Conservation (phyloP, 805 yeast species). For the Jamesozyma rosinii region DNA sequence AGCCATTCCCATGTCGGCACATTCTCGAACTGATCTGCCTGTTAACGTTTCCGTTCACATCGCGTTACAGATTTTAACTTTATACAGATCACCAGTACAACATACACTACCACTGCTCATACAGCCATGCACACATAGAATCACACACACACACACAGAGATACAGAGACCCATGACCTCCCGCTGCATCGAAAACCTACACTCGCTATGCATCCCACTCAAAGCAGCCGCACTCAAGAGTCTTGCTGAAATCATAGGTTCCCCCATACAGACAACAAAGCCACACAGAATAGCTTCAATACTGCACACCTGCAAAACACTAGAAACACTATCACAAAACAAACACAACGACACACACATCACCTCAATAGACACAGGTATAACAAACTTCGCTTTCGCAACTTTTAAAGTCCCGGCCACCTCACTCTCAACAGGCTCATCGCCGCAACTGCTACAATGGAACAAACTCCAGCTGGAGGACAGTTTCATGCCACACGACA, state of each 20-base stretch:
- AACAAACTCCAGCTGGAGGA: conserved; percentile 26
- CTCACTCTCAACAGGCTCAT: not conserved
- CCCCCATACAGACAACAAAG: conserved; percentile 18
- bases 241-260: conserved; percentile 18
- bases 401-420: conserved; percentile 11
- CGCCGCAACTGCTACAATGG: conserved; percentile 27
- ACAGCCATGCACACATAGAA: too few species aligned
- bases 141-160: too few species aligned
- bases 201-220: not conserved
- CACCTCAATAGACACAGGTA: conserved; percentile 33
- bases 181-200: too few species aligned
- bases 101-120: too few species aligned
- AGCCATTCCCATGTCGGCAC: too few species aligned
- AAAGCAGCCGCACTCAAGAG: conserved; percentile 9
- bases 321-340: conserved; percentile 11
- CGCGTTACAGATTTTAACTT: too few species aligned
- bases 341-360: conserved; percentile 7
- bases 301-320: conserved; percentile 7
- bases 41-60: too few species aligned
- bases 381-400: conserved; percentile 31
- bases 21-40: too few species aligned
- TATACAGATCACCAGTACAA: too few species aligned
- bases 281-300: conserved; percentile 9
- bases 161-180: too few species aligned
- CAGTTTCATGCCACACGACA: conserved; percentile 5